Evolutionary conservation across 2,329 filamentous ascomycete genomes (phyloP).

Genomic region (Myotisia sp.): DNA sequence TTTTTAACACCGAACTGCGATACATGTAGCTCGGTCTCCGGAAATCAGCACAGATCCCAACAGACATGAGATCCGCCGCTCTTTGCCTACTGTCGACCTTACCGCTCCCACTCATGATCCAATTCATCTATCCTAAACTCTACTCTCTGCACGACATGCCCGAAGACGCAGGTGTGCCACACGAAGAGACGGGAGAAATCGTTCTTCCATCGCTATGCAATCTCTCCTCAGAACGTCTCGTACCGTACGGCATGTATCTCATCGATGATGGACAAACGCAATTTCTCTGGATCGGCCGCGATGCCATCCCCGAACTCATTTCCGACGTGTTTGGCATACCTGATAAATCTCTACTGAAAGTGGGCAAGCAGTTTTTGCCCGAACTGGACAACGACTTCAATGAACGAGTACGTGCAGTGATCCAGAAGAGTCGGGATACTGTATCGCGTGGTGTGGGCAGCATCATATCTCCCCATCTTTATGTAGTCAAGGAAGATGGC

Average conservation of each 20-base stretch:
- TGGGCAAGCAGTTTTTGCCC: conserved; percentile 78
- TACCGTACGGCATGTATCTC: conserved; percentile 81
- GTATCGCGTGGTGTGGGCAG: conserved; percentile 76
- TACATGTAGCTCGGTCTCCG: conserved; percentile 52
- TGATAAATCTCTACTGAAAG: conserved; percentile 70
- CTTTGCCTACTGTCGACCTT: conserved; percentile 89
- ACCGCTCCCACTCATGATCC: conserved; percentile 74
- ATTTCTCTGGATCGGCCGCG: conserved; percentile 90
- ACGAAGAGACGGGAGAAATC: conserved; percentile 76
- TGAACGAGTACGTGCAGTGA: conserved; percentile 75
- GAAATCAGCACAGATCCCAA: conserved; percentile 85
- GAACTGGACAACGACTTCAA: conserved; percentile 93
- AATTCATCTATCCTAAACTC: conserved; percentile 76
- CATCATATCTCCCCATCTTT: conserved; percentile 83
- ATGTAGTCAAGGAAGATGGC: conserved; percentile 86
- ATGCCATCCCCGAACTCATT: conserved; percentile 79
- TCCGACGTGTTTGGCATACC: conserved; percentile 78
- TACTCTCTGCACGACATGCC: conserved; percentile 95
- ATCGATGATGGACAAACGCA: conserved; percentile 96
- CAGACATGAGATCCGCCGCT: conserved; percentile 82
- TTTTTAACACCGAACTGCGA: too few species aligned
- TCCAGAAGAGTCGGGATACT: conserved; percentile 86
- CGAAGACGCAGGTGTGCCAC: conserved; percentile 73
- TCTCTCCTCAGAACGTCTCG: conserved; percentile 73
- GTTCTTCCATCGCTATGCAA: conserved; percentile 72